Percentiles rank a stretch among this genome's conserved stretches.
Conservation (phyloP, 345 rosid species). For the Sonneratia caseolaris region DNA sequence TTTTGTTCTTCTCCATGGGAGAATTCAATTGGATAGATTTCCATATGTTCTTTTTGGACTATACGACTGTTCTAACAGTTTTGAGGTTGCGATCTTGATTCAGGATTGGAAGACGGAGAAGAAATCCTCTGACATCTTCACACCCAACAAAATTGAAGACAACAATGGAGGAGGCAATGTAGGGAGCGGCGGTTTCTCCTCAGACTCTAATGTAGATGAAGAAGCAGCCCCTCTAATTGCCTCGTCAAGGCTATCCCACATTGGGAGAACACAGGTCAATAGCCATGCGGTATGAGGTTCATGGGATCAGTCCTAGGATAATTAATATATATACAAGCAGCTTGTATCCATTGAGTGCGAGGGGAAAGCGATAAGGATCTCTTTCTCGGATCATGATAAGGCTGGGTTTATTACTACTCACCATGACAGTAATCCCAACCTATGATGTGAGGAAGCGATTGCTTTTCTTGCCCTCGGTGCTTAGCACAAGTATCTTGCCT, state of each 20-base stretch:
- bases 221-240: conserved; percentile 67
- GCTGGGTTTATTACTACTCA: background rate
- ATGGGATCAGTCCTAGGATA: background rate
- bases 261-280: conserved; percentile 67
- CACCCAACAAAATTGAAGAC: conserved; percentile 32
- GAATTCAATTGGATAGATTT: background rate
- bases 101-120: conserved; percentile 97
- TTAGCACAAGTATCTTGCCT: background rate
- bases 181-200: conserved; percentile 21
- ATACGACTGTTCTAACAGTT: background rate
- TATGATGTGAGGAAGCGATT: background rate
- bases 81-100: background rate
- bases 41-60: background rate
- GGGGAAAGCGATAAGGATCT: background rate
- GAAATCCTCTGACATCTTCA: conserved; percentile 76
- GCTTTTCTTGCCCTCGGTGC: background rate
- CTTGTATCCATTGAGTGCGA: background rate
- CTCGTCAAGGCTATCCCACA: conserved; percentile 59
- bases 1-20: background rate
- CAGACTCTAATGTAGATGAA: conserved; percentile 48
- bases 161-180: conserved; percentile 23
- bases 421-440: background rate
- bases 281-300: conserved; percentile 33
- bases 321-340: background rate
- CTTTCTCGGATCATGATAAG: background rate